These are phyloP conservation scores for Phlegmacium glaucopus DNA, from an alignment of 768 basidiomycete genomes.

Conservation along the genomic window DNA sequence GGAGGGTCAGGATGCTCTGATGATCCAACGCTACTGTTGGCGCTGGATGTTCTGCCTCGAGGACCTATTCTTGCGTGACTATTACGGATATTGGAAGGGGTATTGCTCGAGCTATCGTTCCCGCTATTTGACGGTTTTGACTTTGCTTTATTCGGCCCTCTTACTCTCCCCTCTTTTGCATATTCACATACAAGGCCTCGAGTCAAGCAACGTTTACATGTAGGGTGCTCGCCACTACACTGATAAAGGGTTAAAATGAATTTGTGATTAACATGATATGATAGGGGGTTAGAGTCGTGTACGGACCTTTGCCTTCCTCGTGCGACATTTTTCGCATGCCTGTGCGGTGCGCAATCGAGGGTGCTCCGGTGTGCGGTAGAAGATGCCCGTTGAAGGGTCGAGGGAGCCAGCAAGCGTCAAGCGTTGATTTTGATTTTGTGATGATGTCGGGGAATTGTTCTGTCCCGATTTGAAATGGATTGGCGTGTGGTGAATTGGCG, in stretches of 20 bases:
- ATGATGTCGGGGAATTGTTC: conserved; percentile 2
- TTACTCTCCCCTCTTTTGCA: conserved; percentile 59
- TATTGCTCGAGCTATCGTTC: conserved; percentile 1
- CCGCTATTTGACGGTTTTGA: conserved; percentile 12
- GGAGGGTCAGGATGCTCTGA: conserved; percentile 14
- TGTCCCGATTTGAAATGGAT: conserved; percentile 13
- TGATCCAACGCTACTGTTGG: conserved; percentile 17
- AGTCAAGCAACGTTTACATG: conserved; percentile 60
- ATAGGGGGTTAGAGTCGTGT: conserved; percentile 2
- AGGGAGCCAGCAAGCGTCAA: conserved; percentile 54
- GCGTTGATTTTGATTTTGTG: conserved; percentile 9
- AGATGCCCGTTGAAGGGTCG: conserved; percentile 63
- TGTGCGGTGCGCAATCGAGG: conserved; percentile 67
- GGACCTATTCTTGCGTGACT: conserved; percentile 6
- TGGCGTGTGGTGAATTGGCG: conserved; percentile 14
- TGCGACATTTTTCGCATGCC: conserved; percentile 73
- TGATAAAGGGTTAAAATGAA: conserved; percentile 19
- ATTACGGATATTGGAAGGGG: conserved; percentile 6
- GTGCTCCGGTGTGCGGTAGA: conserved; percentile 61
- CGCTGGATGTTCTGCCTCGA: conserved; percentile 17
- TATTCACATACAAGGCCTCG: conserved; percentile 65
- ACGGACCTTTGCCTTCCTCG: conserved; percentile 69
- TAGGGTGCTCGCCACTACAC: conserved; percentile 72
- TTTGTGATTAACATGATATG: conserved; percentile 4
- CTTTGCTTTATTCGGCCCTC: conserved; percentile 61